Evolutionary conservation across 2,329 filamentous ascomycete species (phyloP).

Genomic region (Pyrenophora tritici-repentis): DNA sequence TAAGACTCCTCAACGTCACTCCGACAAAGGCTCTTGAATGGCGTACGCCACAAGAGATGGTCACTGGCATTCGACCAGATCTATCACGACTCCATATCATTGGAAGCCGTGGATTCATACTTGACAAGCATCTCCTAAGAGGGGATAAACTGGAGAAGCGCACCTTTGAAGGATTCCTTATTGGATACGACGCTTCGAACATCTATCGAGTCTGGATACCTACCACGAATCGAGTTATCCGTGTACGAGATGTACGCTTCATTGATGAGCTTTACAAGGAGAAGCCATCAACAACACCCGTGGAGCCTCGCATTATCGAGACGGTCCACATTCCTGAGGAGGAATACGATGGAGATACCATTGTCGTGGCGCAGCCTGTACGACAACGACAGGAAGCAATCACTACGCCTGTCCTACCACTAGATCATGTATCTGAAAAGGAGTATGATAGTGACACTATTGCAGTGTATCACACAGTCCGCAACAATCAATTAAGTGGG

Average conservation of each 20-base stretch:
- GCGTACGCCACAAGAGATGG: slow-evolving; percentile 1
- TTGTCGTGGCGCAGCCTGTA: background rate
- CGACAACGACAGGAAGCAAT: background rate
- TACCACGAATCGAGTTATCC: slow-evolving; percentile 3
- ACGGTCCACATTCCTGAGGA: background rate
- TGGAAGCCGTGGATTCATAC: background rate
- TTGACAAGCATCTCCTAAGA: slow-evolving; percentile 1
- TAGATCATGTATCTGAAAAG: background rate
- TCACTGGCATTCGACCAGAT: background rate
- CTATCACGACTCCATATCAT: background rate
- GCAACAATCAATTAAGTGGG: too few species aligned
- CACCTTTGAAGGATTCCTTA: slow-evolving; percentile 17
- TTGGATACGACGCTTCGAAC: slow-evolving; percentile 12
- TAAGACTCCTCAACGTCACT: slow-evolving; percentile 16
- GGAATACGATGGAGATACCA: background rate
- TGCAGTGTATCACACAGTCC: too few species aligned
- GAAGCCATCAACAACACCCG: background rate
- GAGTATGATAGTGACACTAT: background rate
- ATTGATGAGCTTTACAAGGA: slow-evolving; percentile 6
- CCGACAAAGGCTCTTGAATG: slow-evolving; percentile 4
- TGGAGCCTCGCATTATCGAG: background rate
- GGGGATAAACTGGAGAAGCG: slow-evolving; percentile 7
- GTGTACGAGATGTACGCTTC: slow-evolving; percentile 8
- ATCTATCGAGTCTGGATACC: slow-evolving; percentile 11
- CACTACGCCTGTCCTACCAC: background rate